Percentiles rank a stretch among this genome's conserved stretches.
phyloP scores from a whole-genome alignment of 2,329 filamentous ascomycete genomes.

The Rhinocladiella similis region DNA sequence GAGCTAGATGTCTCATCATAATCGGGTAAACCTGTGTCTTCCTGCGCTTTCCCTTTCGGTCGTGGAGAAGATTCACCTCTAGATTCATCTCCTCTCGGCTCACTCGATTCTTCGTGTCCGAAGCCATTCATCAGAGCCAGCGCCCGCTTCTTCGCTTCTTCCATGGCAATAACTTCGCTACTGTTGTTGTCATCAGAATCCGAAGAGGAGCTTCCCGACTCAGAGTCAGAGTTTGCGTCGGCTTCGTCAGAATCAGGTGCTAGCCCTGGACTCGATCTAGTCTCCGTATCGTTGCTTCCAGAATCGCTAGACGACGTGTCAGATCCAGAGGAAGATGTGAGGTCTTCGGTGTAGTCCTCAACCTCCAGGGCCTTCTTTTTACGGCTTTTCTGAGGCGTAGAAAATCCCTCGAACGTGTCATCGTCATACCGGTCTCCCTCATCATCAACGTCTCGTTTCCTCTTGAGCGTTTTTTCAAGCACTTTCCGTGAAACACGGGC shows the following conservation, averaged over 20 bases:
- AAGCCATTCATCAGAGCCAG: constrained; percentile 13
- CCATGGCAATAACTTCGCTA: constrained; percentile 45
- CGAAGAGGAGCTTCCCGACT: constrained; percentile 19
- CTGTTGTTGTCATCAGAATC: constrained; percentile 39
- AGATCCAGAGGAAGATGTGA: not conserved
- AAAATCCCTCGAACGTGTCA: constrained; percentile 21
- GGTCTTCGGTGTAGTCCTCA: not conserved
- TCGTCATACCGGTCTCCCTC: constrained; percentile 13
- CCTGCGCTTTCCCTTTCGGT: constrained; percentile 18
- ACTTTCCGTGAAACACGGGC: not conserved
- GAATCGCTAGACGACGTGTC: constrained; percentile 12
- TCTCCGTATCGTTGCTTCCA: not conserved
- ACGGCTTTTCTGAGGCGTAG: constrained; percentile 6
- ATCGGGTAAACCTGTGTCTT: constrained; percentile 26
- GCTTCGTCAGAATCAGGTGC: not conserved
- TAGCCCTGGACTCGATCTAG: not conserved
- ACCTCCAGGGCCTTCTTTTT: not conserved
- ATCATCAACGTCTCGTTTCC: constrained; percentile 20
- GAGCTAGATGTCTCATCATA: constrained; percentile 29
- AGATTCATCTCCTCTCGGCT: constrained; percentile 9
- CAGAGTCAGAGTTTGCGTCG: constrained; percentile 14
- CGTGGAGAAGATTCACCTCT: too few species aligned
- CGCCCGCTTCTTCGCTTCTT: constrained; percentile 43
- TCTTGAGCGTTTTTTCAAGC: constrained; percentile 14
- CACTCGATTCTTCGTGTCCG: constrained; percentile 18